Base-by-base conservation (phyloP, 345 rosid genomes). In the Eucalyptus sp. region DNA sequence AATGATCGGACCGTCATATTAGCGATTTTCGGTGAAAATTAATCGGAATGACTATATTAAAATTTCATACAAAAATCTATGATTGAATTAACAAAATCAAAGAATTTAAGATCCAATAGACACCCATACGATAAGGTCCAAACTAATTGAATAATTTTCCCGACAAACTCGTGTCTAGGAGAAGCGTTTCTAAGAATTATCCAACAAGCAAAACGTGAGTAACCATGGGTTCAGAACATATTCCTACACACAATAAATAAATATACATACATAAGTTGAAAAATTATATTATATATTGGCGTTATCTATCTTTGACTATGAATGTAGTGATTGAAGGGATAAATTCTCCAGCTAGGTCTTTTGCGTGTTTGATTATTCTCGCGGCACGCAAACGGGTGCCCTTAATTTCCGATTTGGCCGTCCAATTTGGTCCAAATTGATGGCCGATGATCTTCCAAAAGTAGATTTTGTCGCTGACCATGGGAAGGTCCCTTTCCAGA, bases 21-120 rank as follows among this genome's bases (percentile, higher is more conserved):
- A 17, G 7, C 2, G 7, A 71, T 71, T 71, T 2, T 5, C 1
- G 3, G 3, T 6, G 7, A 71, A 66, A 68, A 17, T 16, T 68
- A 10, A 0, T 10, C 2, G 13, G 0, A 2, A 31, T 8, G 7
- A 31, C 3, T 16, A 16, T 4, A 68, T 31, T 68, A 17, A 31
- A 68, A 31, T 16, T 33, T 68, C 12, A 5, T 17, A 31, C 12
- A 33, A 68, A 66, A 18, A 17, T 68, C 0, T 68, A 17, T 3
- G 80, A 68, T 4, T 68, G 18, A 33, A 68, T 0, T 68, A 15
- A 9, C 11, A 37, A 37, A 71, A 37, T 37, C 20, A 11, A 37
- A 37, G 7, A 33, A 11, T 10, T 66, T 10, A 31, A 8, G 8
- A 37, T 10, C 22, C 1, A 17, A 71, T 33, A 18, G 13, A 71